Conservation (phyloP, 495 filamentous ascomycete species). For the Hypoxylon trugodes region DNA sequence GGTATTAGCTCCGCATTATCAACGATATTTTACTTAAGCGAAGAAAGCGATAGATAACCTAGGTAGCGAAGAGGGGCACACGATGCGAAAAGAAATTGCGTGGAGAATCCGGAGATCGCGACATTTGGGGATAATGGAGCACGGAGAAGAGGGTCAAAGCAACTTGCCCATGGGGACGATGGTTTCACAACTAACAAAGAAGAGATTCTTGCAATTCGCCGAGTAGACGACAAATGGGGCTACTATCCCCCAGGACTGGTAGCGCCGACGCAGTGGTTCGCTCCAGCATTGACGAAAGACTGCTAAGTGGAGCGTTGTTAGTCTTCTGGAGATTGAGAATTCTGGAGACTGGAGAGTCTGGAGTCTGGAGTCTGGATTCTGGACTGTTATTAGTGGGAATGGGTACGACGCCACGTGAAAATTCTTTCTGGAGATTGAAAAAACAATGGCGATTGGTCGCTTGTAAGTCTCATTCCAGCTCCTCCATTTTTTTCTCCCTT, state of each 20-base stretch:
- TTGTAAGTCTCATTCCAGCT: conserved; percentile 8
- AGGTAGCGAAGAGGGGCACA: conserved; percentile 6
- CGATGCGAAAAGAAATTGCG: not conserved
- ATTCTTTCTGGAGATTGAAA: conserved; percentile 18
- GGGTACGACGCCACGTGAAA: conserved; percentile 22
- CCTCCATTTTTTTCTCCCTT: conserved; percentile 16
- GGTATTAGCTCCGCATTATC: not conserved
- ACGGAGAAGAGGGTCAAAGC: not conserved
- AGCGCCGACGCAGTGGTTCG: conserved; percentile 3
- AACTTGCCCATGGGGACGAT: not conserved
- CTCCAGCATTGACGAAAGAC: not conserved
- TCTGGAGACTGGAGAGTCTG: not conserved
- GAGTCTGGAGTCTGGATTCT: conserved; percentile 10
- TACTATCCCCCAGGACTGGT: conserved; percentile 6
- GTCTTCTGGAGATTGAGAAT: conserved; percentile 7
- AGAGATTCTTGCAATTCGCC: conserved; percentile 1
- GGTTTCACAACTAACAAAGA: not conserved
- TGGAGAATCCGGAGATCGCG: not conserved
- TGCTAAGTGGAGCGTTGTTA: conserved; percentile 6
- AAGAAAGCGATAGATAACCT: too few species aligned
- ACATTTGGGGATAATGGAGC: not conserved
- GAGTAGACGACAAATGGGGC: conserved; percentile 11
- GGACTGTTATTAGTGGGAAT: conserved; percentile 8
- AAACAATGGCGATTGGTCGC: conserved; percentile 17
- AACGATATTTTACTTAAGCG: conserved; percentile 6